These are phyloP conservation scores for Lachancea nothofagi DNA, from an alignment of 805 yeast species.

Conservation along the genomic window DNA sequence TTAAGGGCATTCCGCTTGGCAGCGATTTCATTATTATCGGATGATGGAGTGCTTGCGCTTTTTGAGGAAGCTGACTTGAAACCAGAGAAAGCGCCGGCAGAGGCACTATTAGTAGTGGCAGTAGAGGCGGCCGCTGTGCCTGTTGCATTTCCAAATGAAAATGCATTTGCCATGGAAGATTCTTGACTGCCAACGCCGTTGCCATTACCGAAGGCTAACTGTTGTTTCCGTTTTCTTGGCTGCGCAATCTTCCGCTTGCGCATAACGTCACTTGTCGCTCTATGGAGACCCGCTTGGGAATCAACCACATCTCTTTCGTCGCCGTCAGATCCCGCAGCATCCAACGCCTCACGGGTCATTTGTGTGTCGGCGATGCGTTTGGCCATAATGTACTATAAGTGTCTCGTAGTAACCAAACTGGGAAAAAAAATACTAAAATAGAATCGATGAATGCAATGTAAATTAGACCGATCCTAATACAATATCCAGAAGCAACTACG, in stretches of 20 bases:
- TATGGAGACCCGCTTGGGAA: conserved; percentile 20
- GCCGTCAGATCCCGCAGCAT: conserved; percentile 27
- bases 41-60: too few relatives aligned
- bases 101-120: neutral
- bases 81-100: conserved; percentile 6
- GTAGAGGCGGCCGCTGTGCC: neutral
- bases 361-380: conserved; percentile 68
- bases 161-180: conserved; percentile 17
- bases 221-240: conserved; percentile 43
- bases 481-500: too few relatives aligned
- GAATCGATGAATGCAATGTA: too few relatives aligned
- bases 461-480: too few relatives aligned
- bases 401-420: neutral
- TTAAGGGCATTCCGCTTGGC: conserved; percentile 50
- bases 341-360: conserved; percentile 47
- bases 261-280: conserved; percentile 58
- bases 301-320: conserved; percentile 37
- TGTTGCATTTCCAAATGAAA: conserved; percentile 11
- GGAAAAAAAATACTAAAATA: neutral
- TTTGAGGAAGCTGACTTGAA: too few relatives aligned
- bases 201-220: conserved; percentile 11
- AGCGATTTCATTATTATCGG: conserved; percentile 9
- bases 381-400: conserved; percentile 38
- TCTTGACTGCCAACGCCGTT: conserved; percentile 10
- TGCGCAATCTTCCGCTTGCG: conserved; percentile 64